These are phyloP conservation scores for Chlorella sp. DNA, from an alignment of 139 green algal genomes.

Conservation along the genomic window DNA sequence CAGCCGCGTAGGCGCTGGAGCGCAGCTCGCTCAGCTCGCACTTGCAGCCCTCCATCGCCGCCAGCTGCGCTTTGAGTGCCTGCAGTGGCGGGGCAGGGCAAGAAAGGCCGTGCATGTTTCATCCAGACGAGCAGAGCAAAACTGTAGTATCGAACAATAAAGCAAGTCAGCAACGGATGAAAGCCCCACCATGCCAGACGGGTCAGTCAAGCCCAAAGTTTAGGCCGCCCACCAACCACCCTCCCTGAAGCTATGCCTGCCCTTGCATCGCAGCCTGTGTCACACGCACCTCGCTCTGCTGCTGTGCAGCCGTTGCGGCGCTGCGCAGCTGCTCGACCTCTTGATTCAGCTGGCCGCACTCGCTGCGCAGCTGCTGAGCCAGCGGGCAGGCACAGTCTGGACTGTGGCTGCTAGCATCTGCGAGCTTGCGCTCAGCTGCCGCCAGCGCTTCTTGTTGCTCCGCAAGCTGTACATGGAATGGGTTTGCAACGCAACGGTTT, in stretches of 20 bases:
- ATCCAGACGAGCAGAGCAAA: no score
- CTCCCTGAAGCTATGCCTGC: conserved; percentile 5
- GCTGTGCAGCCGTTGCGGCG: not conserved
- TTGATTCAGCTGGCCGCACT: not conserved
- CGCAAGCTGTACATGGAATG: not conserved
- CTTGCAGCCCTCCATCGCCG: not conserved
- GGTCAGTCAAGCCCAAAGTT: no score
- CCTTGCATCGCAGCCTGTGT: not conserved
- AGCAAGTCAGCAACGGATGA: no score
- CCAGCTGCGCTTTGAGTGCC: not conserved
- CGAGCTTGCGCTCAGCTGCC: not conserved
- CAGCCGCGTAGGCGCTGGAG: conserved; percentile 20
- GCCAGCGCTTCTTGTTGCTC: not conserved
- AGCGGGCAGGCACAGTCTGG: not conserved
- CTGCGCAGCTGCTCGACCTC: not conserved
- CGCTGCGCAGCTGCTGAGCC: not conserved
- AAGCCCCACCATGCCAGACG: no score
- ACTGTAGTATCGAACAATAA: no score
- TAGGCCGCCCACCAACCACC: no score
- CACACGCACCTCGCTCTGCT: not conserved
- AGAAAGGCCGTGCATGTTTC: no score
- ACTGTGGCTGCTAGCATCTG: not conserved
- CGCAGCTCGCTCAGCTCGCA: conserved; percentile 21
- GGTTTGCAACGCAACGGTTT: no score
- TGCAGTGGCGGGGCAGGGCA: no score